phyloP scores from a whole-genome alignment of 352 stramenopile species.

The Pythium folliculosum region DNA sequence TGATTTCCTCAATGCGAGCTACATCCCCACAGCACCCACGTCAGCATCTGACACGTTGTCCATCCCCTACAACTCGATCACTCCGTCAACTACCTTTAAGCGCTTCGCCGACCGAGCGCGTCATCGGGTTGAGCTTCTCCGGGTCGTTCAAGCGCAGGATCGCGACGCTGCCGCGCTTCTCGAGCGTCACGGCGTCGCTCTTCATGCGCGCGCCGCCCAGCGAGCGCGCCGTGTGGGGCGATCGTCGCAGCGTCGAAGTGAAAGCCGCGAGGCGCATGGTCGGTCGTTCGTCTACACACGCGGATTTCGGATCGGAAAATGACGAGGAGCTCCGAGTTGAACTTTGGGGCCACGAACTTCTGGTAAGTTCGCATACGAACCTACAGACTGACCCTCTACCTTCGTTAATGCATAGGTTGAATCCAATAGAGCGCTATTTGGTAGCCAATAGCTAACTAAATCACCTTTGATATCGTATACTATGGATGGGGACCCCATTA shows the following conservation, averaged over 20 bases:
- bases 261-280: neutral
- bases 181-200: conserved; percentile 51
- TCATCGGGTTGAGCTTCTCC: conserved; percentile 88
- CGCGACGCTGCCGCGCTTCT: conserved; percentile 46
- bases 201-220: conserved; percentile 24
- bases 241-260: neutral
- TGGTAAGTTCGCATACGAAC: neutral
- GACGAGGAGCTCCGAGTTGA: neutral
- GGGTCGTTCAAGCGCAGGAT: conserved; percentile 77
- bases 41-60: neutral
- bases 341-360: neutral
- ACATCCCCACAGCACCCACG: neutral
- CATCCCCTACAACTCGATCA: neutral
- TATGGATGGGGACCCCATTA: neutral
- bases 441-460: neutral
- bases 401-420: neutral
- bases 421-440: neutral
- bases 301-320: neutral
- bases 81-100: conserved; percentile 37
- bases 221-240: neutral
- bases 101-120: conserved; percentile 73
- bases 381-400: neutral
- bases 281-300: neutral
- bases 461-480: neutral
- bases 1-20: conserved; percentile 57